A percentile compares a stretch with the other conserved stretches of the same genome.
These are phyloP conservation scores for Kwoniella sp. DNA, from an alignment of 768 basidiomycete species.

Conservation along the genomic window DNA sequence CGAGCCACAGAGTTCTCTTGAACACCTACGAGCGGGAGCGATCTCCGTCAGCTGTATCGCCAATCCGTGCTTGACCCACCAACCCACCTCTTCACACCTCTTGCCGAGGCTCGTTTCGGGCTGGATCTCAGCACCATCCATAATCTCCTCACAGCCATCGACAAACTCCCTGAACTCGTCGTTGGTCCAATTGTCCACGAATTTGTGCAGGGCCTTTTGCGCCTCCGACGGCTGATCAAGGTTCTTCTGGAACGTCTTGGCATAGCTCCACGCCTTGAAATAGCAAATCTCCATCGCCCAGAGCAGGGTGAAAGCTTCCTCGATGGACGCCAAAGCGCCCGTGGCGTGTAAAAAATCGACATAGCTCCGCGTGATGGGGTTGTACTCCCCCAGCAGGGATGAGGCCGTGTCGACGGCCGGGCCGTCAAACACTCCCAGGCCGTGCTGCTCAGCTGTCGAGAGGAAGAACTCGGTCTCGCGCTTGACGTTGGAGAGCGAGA, in stretches of 20 bases:
- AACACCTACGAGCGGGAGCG: slow-evolving; percentile 25
- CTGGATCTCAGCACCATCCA: slow-evolving; percentile 44
- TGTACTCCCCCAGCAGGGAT: slow-evolving; percentile 15
- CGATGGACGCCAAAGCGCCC: slow-evolving; percentile 53
- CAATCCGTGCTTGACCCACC: background rate
- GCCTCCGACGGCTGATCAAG: slow-evolving; percentile 35
- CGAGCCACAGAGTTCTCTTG: slow-evolving; percentile 23
- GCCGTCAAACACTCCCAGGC: slow-evolving; percentile 50
- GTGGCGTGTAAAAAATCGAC: slow-evolving; percentile 67
- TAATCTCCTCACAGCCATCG: slow-evolving; percentile 29
- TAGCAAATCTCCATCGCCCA: slow-evolving; percentile 73
- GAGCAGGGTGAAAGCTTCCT: slow-evolving; percentile 66
- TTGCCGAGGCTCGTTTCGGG: slow-evolving; percentile 1
- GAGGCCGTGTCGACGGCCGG: background rate
- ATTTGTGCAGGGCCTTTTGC: slow-evolving; percentile 50
- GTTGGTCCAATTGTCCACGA: slow-evolving; percentile 63
- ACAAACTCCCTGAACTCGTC: slow-evolving; percentile 47
- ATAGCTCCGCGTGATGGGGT: slow-evolving; percentile 63
- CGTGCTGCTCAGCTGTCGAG: slow-evolving; percentile 54
- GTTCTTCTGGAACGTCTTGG: slow-evolving; percentile 52
- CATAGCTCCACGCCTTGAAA: slow-evolving; percentile 63
- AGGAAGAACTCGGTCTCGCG: slow-evolving; percentile 63
- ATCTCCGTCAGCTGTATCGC: too few species aligned
- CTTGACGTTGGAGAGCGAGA: slow-evolving; percentile 60
- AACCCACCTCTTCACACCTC: slow-evolving; percentile 24